These are phyloP conservation scores for Hypocrella siamensis DNA, from an alignment of 2,329 filamentous ascomycete species.

Conservation along the genomic window DNA sequence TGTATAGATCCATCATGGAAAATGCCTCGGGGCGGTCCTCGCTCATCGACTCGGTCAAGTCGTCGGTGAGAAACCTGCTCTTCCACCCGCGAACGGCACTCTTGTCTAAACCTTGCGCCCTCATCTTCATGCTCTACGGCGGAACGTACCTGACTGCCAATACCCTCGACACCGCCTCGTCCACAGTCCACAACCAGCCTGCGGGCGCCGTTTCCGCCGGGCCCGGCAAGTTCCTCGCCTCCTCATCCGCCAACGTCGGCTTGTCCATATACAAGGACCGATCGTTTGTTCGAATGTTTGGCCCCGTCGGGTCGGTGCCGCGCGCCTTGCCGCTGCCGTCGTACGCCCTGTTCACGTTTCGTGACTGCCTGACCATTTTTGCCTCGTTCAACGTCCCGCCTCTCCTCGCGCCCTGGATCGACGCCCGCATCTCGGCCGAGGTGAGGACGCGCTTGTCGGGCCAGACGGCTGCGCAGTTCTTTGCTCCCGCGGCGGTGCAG, in stretches of 20 bases:
- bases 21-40: conserved; percentile 57
- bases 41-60: conserved; percentile 41
- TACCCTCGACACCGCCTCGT: conserved; percentile 62
- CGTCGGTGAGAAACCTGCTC: conserved; percentile 40
- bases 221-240: conserved; percentile 65
- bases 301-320: conserved; percentile 35
- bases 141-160: conserved; percentile 87
- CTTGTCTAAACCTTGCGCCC: conserved; percentile 48
- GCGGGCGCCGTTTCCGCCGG: conserved; percentile 55
- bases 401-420: conserved; percentile 55
- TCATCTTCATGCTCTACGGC: conserved; percentile 65
- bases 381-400: conserved; percentile 83
- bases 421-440: conserved; percentile 34
- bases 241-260: conserved; percentile 66
- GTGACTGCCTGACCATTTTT: conserved; percentile 82
- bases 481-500: conserved; percentile 66
- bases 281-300: conserved; percentile 71
- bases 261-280: conserved; percentile 84
- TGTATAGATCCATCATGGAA: conserved; percentile 56
- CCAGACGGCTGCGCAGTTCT: conserved; percentile 59
- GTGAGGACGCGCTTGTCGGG: conserved; percentile 28
- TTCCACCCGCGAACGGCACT: conserved; percentile 45
- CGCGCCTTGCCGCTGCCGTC: conserved; percentile 51
- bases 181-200: conserved; percentile 42
- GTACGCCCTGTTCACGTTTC: conserved; percentile 63